A percentile compares a stretch with the other conserved stretches of the same genome.
Conservation (phyloP, 208 protist genomes). For the Crithidia bombi region DNA sequence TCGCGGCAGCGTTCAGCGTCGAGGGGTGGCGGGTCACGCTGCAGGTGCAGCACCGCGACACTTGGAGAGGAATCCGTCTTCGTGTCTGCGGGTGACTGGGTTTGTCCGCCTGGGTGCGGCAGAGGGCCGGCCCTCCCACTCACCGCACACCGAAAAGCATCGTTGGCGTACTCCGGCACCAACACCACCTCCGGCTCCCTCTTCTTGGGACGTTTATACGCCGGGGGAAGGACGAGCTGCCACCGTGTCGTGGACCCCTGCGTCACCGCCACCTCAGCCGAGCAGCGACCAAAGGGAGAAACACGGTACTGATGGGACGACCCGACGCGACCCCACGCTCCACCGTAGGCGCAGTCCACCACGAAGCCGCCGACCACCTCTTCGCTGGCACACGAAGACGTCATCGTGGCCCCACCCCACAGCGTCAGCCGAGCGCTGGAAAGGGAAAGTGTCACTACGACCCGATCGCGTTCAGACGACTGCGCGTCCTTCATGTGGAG, state of each 20-base stretch:
- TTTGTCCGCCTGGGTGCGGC: not conserved
- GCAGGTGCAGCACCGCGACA: conserved; percentile 1
- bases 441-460: conserved; percentile 5
- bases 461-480: conserved; percentile 1
- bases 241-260: conserved; percentile 22
- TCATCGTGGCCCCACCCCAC: no score
- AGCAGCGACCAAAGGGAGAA: conserved; percentile 76
- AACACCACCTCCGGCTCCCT: conserved; percentile 28
- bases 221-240: conserved; percentile 31
- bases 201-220: conserved; percentile 38
- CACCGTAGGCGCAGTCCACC: conserved; percentile 82
- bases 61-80: not conserved
- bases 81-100: not conserved
- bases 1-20: no score
- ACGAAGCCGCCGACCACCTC: conserved; percentile 34
- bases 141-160: conserved; percentile 15
- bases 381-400: no score
- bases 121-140: not conserved
- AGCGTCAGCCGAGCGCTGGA: conserved; percentile 6
- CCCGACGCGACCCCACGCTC: conserved; percentile 36
- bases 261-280: conserved; percentile 36
- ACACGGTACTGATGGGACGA: conserved; percentile 50
- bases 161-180: conserved; percentile 26
- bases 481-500: conserved; percentile 28
- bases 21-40: conserved; percentile 2